These are phyloP conservation scores for Eimeria sp. DNA, from an alignment of 169 alveolate species.

Conservation along the genomic window DNA sequence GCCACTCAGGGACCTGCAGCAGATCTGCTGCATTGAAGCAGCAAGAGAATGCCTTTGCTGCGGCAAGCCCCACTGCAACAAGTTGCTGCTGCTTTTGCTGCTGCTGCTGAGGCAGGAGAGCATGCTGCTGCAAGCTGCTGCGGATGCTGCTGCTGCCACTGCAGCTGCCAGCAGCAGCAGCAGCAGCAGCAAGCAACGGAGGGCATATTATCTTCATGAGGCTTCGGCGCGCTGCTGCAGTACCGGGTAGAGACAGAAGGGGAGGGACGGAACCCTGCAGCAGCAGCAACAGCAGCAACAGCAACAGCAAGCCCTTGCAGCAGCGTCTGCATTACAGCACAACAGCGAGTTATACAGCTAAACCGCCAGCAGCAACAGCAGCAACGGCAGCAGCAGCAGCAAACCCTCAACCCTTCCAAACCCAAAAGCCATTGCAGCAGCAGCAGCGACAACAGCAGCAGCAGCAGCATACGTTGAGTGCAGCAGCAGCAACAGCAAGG, in stretches of 20 bases:
- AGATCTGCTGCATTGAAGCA: slow-evolving; percentile 1
- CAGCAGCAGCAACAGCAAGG: slow-evolving; percentile 46
- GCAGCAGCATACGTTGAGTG: slow-evolving; percentile 22
- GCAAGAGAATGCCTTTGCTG: slow-evolving; percentile 51
- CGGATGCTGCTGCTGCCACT: neutral
- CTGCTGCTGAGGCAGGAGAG: neutral
- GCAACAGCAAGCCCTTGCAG: neutral
- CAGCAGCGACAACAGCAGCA: slow-evolving; percentile 52
- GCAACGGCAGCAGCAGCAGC: slow-evolving; percentile 18
- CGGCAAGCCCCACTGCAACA: neutral
- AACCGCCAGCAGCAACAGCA: slow-evolving; percentile 10
- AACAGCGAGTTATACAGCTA: neutral
- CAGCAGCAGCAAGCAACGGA: slow-evolving; percentile 47
- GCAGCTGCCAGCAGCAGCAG: slow-evolving; percentile 26
- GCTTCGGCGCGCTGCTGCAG: slow-evolving; percentile 16
- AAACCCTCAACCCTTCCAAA: neutral
- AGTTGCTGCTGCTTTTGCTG: slow-evolving; percentile 4
- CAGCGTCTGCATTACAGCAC: neutral
- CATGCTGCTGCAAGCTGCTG: slow-evolving; percentile 25
- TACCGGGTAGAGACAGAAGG: slow-evolving; percentile 33
- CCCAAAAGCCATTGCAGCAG: neutral
- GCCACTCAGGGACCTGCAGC: slow-evolving; percentile 28
- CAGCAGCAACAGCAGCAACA: slow-evolving; percentile 55
- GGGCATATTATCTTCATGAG: neutral
- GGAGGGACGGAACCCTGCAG: slow-evolving; percentile 58